Evolutionary conservation across 2,329 filamentous ascomycete species (phyloP).

Genomic region (Sarocladium strictum): DNA sequence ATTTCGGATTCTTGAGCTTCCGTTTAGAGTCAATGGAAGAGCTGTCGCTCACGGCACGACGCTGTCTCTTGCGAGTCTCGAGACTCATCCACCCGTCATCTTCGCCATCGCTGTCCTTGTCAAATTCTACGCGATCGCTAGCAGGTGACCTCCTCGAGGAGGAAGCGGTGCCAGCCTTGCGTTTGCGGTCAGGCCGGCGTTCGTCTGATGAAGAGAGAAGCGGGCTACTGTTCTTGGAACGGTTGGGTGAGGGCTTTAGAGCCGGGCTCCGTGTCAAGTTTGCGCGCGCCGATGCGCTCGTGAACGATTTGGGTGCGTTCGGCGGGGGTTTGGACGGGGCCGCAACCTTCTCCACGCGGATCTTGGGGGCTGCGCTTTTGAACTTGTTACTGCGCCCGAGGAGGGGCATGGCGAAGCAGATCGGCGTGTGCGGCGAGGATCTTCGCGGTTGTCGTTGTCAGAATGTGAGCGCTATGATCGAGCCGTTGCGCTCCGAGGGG

Average conservation of each 20-base stretch:
- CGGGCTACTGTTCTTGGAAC: slow-evolving; percentile 36
- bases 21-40: slow-evolving; percentile 40
- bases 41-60: slow-evolving; percentile 33
- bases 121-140: slow-evolving; percentile 43
- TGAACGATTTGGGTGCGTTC: slow-evolving; percentile 25
- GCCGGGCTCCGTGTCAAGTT: slow-evolving; percentile 31
- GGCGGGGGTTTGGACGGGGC: slow-evolving; percentile 33
- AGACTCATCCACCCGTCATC: slow-evolving; percentile 48
- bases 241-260: slow-evolving; percentile 29
- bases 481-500: slow-evolving; percentile 5
- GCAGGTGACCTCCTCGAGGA: slow-evolving; percentile 35
- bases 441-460: neutral
- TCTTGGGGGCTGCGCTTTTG: slow-evolving; percentile 42
- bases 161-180: slow-evolving; percentile 35
- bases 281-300: slow-evolving; percentile 25
- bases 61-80: slow-evolving; percentile 42
- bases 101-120: slow-evolving; percentile 44
- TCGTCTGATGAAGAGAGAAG: slow-evolving; percentile 35
- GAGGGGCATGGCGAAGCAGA: slow-evolving; percentile 23
- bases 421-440: too few relatives aligned
- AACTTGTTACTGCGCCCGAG: slow-evolving; percentile 6
- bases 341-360: slow-evolving; percentile 47
- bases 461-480: neutral
- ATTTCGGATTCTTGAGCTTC: slow-evolving; percentile 37
- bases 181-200: slow-evolving; percentile 37